phyloP scores from a whole-genome alignment of 768 basidiomycete species.

The Dendrothele bispora region DNA sequence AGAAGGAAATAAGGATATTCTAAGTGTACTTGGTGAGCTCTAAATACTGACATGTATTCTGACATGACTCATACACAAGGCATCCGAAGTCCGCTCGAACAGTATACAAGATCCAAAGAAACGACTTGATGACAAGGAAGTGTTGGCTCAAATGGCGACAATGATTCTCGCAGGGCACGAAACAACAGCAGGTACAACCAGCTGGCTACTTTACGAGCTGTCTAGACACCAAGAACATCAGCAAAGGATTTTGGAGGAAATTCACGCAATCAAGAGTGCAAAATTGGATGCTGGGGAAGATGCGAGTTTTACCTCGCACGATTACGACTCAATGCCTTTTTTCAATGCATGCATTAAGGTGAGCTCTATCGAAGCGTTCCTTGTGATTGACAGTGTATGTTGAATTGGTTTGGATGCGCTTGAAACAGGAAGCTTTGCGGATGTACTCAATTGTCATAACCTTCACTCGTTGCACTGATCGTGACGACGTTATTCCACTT shows the following conservation, averaged over 20 bases:
- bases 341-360: conserved; percentile 23
- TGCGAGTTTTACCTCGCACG: conserved; percentile 14
- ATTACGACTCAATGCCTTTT: conserved; percentile 35
- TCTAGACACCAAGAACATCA: conserved; percentile 59
- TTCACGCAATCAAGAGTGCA: no score
- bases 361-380: no score
- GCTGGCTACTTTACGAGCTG: conserved; percentile 64
- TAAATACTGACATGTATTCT: no score
- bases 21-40: conserved; percentile 1
- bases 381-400: no score
- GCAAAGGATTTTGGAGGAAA: conserved; percentile 59
- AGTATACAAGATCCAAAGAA: conserved; percentile 41
- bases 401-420: no score
- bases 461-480: no score
- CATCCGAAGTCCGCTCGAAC: conserved; percentile 59
- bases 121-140: conserved; percentile 48
- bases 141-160: conserved; percentile 48
- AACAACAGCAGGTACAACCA: conserved; percentile 56
- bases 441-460: no score
- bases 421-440: no score
- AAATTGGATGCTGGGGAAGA: conserved; percentile 11
- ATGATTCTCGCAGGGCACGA: conserved; percentile 58
- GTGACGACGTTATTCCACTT: no score
- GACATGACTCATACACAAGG: no score
- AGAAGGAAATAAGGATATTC: conserved; percentile 1